phyloP scores from a whole-genome alignment of 2,329 filamentous ascomycete species.

The Exserohilum rostratum region DNA sequence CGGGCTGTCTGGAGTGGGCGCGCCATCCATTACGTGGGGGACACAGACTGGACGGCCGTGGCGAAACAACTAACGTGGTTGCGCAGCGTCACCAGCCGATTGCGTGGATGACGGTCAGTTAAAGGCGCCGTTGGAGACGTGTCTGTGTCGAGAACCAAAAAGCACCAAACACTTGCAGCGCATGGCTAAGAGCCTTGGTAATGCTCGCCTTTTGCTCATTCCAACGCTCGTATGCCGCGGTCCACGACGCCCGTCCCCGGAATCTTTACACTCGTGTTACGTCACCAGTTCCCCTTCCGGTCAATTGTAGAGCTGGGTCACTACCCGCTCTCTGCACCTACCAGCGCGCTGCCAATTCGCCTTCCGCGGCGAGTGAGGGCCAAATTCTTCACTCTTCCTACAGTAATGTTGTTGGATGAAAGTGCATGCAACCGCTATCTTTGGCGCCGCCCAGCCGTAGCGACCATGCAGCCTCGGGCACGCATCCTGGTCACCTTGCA shows the following conservation, averaged over 20 bases:
- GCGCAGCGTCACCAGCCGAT: not conserved
- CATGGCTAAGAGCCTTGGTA: slow-evolving; percentile 20
- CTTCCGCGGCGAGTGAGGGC: not conserved
- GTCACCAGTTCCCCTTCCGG: slow-evolving; percentile 16
- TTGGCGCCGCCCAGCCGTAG: not conserved
- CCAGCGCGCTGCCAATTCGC: not conserved
- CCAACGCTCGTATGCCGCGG: slow-evolving; percentile 13
- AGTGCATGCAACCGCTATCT: not conserved
- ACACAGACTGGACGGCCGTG: slow-evolving; percentile 7
- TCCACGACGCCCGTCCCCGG: slow-evolving; percentile 8
- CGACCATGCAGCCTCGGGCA: not conserved
- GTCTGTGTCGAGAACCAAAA: slow-evolving; percentile 5
- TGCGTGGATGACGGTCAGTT: slow-evolving; percentile 1
- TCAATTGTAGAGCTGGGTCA: slow-evolving; percentile 17
- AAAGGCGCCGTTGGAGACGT: slow-evolving; percentile 5
- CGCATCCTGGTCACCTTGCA: not conserved
- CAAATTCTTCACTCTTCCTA: not conserved
- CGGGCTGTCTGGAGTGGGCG: slow-evolving; percentile 24
- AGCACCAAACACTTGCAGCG: slow-evolving; percentile 3
- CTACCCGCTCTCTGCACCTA: not conserved
- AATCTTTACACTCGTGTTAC: slow-evolving; percentile 15
- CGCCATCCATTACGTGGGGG: slow-evolving; percentile 33
- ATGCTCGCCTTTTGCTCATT: slow-evolving; percentile 12
- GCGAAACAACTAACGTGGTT: slow-evolving; percentile 4
- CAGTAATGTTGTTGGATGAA: not conserved